Base-by-base conservation (phyloP, 805 yeast genomes). In the Zygosaccharomyces bailii region DNA sequence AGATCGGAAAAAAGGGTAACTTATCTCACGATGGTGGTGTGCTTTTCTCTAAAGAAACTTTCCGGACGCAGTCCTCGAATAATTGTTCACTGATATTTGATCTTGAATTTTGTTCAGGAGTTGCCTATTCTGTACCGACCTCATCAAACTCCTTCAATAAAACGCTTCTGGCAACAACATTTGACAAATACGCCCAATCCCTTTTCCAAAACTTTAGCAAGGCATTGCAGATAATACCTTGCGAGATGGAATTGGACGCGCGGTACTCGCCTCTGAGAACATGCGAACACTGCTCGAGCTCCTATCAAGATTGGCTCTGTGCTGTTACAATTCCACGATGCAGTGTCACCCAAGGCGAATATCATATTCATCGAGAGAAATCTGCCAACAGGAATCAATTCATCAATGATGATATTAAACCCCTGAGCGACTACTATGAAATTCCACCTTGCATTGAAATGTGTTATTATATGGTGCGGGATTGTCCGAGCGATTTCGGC, bases 241-340 rank as follows among this genome's bases (percentile, higher is more conserved):
- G 99, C 50, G 84, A 85, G 51, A 72, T 84, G 1, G 79, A 76
- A 24, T 63, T 69, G 11, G 89, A 80, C 48, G 74, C 87, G 2
- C 57, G 79, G 4, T 91, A 75, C 63, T 86, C 96, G 1, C 87
- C 95, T 7, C 57, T 91, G 18, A 63, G 79, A 30, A 72, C 83
- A 0, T 91, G 99, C 58, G 72, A 69, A 10, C 80, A 86, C 56
- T 91, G 99, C 61, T 73, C 74, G 1, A 52, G 61, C 1, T 73
- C 90, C 1, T 91, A 91, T 62, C 80, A 78, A 55, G 73, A 82
- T 55, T 91, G 99, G 99, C 72, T 93, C 14, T 91, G 99, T 66
- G 74, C 95, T 0, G 87, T 88, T 3, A 72, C 88, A 0, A 86
- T 91, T 4, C 98, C 98, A 0, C 70, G 97, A 23, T 91, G 99